Percentiles rank a stretch among this genome's conserved stretches.
phyloP scores from a whole-genome alignment of 2,329 filamentous ascomycete species.

The Aspergillus fumigatiaffinis region DNA sequence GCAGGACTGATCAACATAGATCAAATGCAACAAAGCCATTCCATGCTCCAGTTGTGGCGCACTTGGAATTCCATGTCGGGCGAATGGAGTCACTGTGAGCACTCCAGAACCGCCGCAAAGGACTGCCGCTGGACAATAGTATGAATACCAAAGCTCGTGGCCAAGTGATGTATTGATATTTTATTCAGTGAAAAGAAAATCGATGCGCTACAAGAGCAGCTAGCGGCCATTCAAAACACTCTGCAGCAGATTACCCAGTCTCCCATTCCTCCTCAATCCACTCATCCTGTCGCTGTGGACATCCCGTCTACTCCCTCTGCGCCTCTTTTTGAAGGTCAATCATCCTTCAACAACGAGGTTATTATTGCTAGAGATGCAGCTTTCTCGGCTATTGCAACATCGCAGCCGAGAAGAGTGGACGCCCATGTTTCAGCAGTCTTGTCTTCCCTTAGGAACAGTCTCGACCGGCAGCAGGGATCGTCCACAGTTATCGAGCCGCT shows the following conservation, averaged over 20 bases:
- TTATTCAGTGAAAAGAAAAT: slow-evolving; percentile 15
- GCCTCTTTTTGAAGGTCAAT: slow-evolving; percentile 22
- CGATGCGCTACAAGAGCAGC: slow-evolving; percentile 16
- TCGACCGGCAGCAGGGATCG: slow-evolving; percentile 11
- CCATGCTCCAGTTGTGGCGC: slow-evolving; percentile 21
- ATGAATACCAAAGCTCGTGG: not conserved
- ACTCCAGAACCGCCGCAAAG: slow-evolving; percentile 3
- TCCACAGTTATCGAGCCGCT: not conserved
- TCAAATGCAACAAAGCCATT: slow-evolving; percentile 20
- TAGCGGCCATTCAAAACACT: slow-evolving; percentile 14
- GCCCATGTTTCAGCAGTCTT: slow-evolving; percentile 20
- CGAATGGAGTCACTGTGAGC: slow-evolving; percentile 1
- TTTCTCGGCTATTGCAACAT: slow-evolving; percentile 14
- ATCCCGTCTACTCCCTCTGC: slow-evolving; percentile 11
- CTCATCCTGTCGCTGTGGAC: slow-evolving; percentile 1
- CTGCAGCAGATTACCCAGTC: slow-evolving; percentile 12
- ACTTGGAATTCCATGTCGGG: slow-evolving; percentile 16
- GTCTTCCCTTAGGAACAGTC: slow-evolving; percentile 14
- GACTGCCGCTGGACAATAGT: slow-evolving; percentile 13
- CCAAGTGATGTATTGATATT: too few relatives aligned
- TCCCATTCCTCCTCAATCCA: not conserved
- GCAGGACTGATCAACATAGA: slow-evolving; percentile 5
- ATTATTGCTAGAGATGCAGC: slow-evolving; percentile 22
- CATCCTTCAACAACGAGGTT: slow-evolving; percentile 22
- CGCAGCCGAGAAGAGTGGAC: slow-evolving; percentile 7